Evolutionary conservation across 768 basidiomycete genomes (phyloP).

Genomic region (Paxillus ammoniavirescens): DNA sequence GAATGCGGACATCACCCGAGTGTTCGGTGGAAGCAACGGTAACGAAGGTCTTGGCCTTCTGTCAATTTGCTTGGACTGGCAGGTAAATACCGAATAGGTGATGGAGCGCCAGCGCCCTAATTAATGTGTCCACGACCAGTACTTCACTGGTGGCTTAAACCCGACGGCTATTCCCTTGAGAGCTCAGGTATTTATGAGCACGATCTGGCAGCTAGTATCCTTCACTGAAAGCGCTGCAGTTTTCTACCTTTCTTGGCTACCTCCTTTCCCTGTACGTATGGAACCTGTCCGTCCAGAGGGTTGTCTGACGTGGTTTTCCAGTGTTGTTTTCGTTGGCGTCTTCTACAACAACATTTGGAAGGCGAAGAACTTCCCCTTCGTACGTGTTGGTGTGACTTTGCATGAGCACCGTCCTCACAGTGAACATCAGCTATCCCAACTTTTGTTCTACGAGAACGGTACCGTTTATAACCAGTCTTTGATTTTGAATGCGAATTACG

Average conservation of each 20-base stretch:
- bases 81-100: conserved; percentile 42
- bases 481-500: conserved; percentile 53
- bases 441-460: conserved; percentile 51
- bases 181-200: conserved; percentile 37
- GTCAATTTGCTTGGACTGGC: conserved; percentile 62
- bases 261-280: conserved; percentile 49
- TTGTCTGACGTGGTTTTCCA: conserved; percentile 5
- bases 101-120: conserved; percentile 36
- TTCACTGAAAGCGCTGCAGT: conserved; percentile 7
- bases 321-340: conserved; percentile 33
- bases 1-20: conserved; percentile 47
- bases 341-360: conserved; percentile 56
- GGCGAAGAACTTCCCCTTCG: conserved; percentile 59
- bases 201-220: background rate
- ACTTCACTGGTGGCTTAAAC: conserved; percentile 31
- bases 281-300: background rate
- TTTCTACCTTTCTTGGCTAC: conserved; percentile 49
- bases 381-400: conserved; percentile 29
- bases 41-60: conserved; percentile 65
- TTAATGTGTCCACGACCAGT: conserved; percentile 9
- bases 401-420: background rate
- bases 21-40: conserved; percentile 61
- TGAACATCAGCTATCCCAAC: conserved; percentile 41
- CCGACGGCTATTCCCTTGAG: conserved; percentile 55
- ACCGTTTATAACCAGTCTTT: conserved; percentile 49